Percentiles rank a stretch among this genome's conserved stretches.
Evolutionary conservation across 2,329 filamentous ascomycete species (phyloP).

Genomic region (Fusarium nodosum): DNA sequence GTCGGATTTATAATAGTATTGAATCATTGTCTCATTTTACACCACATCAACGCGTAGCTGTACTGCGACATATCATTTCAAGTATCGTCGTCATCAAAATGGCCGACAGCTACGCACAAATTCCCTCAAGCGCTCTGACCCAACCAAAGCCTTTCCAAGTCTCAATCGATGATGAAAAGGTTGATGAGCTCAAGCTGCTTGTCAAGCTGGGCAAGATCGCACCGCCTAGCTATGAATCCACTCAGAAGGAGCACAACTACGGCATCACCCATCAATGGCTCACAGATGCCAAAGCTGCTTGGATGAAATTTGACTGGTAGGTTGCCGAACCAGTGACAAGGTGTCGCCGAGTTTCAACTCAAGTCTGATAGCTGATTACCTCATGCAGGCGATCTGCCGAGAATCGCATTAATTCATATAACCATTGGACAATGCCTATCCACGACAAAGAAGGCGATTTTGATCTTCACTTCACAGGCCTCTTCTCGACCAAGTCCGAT

Average conservation of each 20-base stretch:
- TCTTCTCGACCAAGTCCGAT: background rate
- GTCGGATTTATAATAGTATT: background rate
- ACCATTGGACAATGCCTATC: constrained; percentile 6
- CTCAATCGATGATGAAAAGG: background rate
- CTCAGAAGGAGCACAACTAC: constrained; percentile 6
- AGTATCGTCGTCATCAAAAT: background rate
- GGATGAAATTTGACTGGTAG: constrained; percentile 23
- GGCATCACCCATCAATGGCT: constrained; percentile 8
- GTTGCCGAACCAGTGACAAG: fast-evolving
- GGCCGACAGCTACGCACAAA: background rate
- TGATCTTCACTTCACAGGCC: background rate
- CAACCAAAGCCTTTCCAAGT: background rate
- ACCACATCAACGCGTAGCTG: no score
- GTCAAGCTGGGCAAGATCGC: constrained; percentile 18
- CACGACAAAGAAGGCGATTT: background rate
- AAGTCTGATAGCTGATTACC: background rate
- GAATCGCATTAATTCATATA: constrained; percentile 10
- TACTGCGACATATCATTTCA: background rate
- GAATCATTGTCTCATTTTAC: background rate
- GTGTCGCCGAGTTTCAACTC: fast-evolving
- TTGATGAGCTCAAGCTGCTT: constrained; percentile 15
- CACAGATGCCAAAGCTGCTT: constrained; percentile 8
- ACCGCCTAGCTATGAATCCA: constrained; percentile 6
- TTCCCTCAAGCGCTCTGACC: background rate
- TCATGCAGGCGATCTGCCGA: background rate